Base-by-base conservation (phyloP, 345 rosid genomes). In the Syzygium jambos region DNA sequence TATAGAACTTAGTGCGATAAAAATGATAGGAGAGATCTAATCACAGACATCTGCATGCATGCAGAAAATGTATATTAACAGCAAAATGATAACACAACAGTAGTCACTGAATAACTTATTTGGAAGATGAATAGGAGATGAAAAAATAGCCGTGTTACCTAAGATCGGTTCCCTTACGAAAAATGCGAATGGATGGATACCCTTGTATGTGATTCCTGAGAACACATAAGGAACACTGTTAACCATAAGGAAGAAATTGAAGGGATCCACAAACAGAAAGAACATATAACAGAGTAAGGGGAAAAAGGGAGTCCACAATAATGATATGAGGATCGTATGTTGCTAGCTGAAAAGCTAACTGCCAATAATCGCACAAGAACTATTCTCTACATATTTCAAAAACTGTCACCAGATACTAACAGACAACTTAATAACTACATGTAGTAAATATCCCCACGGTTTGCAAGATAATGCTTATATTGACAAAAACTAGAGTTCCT, bases 121-220 rank as follows among this genome's bases (percentile, higher is more conserved):
- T 84, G 27, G 63, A 84, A 84, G 88, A 84, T 29, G 87, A 88
- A 86, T 55, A n/a, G 59, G 55, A 51, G 41, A 73, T 34, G 73
- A 73, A 87, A 21, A 61, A 84, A 86, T 23, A 85, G 68, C 55
- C 19, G 25, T 56, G 59, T 93, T 90, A 98, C 99, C 89, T 95
- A 85, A 95, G 34, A 94, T 98, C 98, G 91, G 93, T 96, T 89
- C 99, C 99, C 93, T 95, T 96, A 84, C 97, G 99, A 89, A 98
- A 98, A 90, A 98, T 98, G 89, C 99, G 97, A 93, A 98, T 95
- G 34, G 99, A 96, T 86, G 99, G 99, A 92, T 96, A 98, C 52
- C 96, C 99, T 91, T 98, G 99, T 85, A 98, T 91, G 92, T 98
- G 98, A 92, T 95, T 89, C 94, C 99, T 98, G 94, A 89, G 90